These are phyloP conservation scores for Penicillium sumatraense DNA, from an alignment of 2,329 filamentous ascomycete species.

Conservation along the genomic window DNA sequence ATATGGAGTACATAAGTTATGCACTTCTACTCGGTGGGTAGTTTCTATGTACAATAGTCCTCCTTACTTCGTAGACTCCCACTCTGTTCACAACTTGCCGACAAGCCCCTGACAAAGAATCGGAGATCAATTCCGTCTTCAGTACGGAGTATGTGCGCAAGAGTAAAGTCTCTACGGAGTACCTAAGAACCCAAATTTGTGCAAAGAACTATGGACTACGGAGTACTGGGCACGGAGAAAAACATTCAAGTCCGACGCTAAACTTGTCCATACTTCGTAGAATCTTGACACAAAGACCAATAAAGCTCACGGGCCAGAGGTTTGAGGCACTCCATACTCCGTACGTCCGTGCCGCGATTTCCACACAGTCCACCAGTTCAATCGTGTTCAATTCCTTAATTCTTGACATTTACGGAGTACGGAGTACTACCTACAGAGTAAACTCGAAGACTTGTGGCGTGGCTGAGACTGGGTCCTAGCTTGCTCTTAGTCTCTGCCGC, in stretches of 20 bases:
- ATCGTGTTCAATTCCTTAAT: too few species aligned
- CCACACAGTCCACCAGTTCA: not conserved
- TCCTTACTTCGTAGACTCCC: too few species aligned
- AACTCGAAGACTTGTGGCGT: not conserved
- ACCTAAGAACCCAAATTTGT: not conserved
- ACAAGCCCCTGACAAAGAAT: not conserved
- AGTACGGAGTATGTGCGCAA: constrained; percentile 1
- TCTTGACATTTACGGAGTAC: too few species aligned
- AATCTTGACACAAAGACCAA: not conserved
- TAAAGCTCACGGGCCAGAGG: too few species aligned
- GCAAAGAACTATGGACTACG: too few species aligned
- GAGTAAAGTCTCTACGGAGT: not conserved
- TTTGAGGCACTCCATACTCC: too few species aligned
- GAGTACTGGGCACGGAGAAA: not conserved
- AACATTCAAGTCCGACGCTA: not conserved
- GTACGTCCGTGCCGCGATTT: not conserved
- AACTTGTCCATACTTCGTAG: not conserved
- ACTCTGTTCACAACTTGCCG: too few species aligned
- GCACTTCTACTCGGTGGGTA: too few species aligned
- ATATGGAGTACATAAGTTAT: too few species aligned
- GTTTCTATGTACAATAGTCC: too few species aligned
- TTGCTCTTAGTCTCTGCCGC: not conserved
- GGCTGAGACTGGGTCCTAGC: not conserved
- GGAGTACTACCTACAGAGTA: too few species aligned
- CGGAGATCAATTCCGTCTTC: not conserved